These are phyloP conservation scores for Yamadazyma philogaea DNA, from an alignment of 805 yeast genomes.

Conservation along the genomic window DNA sequence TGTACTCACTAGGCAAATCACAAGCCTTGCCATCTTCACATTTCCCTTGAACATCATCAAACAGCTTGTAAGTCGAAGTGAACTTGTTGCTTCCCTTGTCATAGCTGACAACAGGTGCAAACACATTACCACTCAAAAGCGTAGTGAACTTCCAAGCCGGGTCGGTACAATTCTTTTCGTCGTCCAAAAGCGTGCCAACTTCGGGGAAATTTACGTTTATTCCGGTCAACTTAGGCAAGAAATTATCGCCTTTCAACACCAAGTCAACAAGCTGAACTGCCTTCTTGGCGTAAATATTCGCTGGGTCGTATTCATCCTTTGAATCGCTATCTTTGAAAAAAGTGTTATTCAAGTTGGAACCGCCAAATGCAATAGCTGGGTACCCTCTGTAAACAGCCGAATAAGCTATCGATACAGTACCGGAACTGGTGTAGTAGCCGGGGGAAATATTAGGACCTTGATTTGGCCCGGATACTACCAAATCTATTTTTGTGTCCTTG, in stretches of 20 bases:
- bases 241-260: conserved; percentile 30
- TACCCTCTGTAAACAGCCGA: conserved; percentile 46
- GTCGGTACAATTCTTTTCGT: conserved; percentile 38
- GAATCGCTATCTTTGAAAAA: conserved; percentile 43
- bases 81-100: conserved; percentile 37
- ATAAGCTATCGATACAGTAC: conserved; percentile 50
- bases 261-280: conserved; percentile 39
- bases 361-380: conserved; percentile 51
- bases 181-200: conserved; percentile 33
- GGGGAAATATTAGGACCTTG: conserved; percentile 49
- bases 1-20: conserved; percentile 40
- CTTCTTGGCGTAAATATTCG: conserved; percentile 44
- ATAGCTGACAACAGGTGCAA: conserved; percentile 31
- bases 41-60: conserved; percentile 19
- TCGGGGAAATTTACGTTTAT: conserved; percentile 48
- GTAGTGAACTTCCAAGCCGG: conserved; percentile 47
- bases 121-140: conserved; percentile 39
- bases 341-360: conserved; percentile 43
- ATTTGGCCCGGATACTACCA: conserved; percentile 51
- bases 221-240: conserved; percentile 43
- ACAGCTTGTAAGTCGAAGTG: conserved; percentile 11
- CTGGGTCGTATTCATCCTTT: conserved; percentile 36
- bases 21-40: conserved; percentile 40
- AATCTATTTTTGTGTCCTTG: conserved; percentile 40
- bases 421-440: conserved; percentile 41